Conservation (phyloP, 2,329 filamentous ascomycete species). For the Aquanectria penicillioides region DNA sequence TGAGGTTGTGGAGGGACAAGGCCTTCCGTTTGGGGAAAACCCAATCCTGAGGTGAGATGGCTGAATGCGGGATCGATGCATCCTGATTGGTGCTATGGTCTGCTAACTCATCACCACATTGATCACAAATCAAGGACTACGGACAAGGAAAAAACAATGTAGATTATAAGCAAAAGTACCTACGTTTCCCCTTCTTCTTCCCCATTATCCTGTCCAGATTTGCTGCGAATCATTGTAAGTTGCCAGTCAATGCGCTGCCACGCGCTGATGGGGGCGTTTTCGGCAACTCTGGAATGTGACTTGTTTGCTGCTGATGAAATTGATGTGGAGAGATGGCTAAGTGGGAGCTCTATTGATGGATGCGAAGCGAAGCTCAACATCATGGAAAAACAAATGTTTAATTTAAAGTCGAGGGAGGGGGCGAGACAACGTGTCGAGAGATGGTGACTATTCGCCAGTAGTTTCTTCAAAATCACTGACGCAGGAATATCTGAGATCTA, state of each 20-base stretch:
- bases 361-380: neutral
- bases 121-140: neutral
- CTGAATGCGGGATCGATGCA: constrained; percentile 30
- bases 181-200: too few species aligned
- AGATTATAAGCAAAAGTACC: too few species aligned
- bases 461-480: neutral
- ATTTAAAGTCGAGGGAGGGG: too few species aligned
- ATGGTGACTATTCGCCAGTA: neutral
- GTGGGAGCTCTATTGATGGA: neutral
- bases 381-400: too few species aligned
- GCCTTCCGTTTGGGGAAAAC: too few species aligned
- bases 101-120: constrained; percentile 14
- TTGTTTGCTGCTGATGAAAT: neutral
- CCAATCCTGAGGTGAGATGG: constrained; percentile 26
- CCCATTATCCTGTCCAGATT: too few species aligned
- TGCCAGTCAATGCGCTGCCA: neutral
- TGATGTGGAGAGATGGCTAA: constrained; percentile 1
- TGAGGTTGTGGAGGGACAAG: neutral
- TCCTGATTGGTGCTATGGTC: constrained; percentile 33
- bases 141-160: too few species aligned
- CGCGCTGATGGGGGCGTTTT: neutral
- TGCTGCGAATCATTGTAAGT: neutral
- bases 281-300: neutral
- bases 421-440: too few species aligned
- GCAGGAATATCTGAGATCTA: neutral